phyloP scores from a whole-genome alignment of 2,329 filamentous ascomycete species.

The Phialophora expanda region DNA sequence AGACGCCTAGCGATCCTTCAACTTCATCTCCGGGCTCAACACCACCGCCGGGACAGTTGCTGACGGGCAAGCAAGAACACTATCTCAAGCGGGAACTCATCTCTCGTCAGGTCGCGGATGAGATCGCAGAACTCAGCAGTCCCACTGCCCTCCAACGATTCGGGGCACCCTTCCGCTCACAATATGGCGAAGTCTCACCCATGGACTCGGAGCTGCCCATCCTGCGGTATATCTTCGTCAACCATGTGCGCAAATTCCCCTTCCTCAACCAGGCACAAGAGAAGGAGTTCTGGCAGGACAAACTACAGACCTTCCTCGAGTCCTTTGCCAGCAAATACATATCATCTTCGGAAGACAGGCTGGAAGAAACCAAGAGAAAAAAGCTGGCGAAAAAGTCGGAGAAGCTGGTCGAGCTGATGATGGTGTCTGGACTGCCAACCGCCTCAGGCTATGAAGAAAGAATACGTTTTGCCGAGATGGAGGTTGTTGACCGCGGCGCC shows the following conservation, averaged over 20 bases:
- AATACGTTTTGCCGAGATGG: constrained; percentile 94
- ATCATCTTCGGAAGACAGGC: constrained; percentile 90
- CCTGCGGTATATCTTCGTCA: constrained; percentile 93
- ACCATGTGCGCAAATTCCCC: constrained; percentile 96
- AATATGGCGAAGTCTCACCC: constrained; percentile 88
- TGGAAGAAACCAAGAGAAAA: constrained; percentile 93
- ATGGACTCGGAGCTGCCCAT: constrained; percentile 93
- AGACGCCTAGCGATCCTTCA: background rate
- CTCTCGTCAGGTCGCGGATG: constrained; percentile 82
- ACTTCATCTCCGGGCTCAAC: constrained; percentile 22
- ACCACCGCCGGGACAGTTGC: constrained; percentile 62
- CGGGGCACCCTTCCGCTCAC: constrained; percentile 91
- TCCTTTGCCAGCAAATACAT: constrained; percentile 98
- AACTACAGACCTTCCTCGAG: constrained; percentile 92
- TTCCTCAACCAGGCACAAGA: constrained; percentile 96
- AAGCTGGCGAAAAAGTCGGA: constrained; percentile 92
- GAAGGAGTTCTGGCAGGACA: constrained; percentile 99
- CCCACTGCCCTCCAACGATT: constrained; percentile 94
- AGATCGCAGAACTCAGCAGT: constrained; percentile 91
- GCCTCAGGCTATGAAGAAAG: constrained; percentile 97
- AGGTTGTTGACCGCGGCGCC: constrained; percentile 90
- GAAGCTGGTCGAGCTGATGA: constrained; percentile 98
- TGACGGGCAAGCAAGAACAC: constrained; percentile 98
- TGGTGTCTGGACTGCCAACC: constrained; percentile 95
- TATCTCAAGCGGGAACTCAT: constrained; percentile 97